Base-by-base conservation (phyloP, 352 stramenopile species). In the Peronosclerospora sorghi region DNA sequence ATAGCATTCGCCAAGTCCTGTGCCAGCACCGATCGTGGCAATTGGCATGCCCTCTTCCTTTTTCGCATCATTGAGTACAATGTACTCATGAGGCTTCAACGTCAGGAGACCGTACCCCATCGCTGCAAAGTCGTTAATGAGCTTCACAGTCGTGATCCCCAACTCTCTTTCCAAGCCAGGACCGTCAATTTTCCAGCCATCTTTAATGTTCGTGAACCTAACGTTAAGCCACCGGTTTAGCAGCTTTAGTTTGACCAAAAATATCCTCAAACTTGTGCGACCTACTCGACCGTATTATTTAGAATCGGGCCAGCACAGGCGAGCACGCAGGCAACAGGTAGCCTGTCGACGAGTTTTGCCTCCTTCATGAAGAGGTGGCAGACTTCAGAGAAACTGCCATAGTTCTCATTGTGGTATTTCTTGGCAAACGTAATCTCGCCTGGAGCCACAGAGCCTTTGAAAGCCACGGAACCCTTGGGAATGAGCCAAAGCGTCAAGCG, bases 91-190 rank as follows among this genome's bases (percentile, higher is more conserved):
- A 28, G 79, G 63, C 61, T 96, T 83, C 18, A 98, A 65, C 43
- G 95, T 98, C 3, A 98, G 67, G 24, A 97, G 75, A 12, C 95
- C 95, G 66, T 98, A 98, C 34, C 95, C 95, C 62, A 97, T 95
- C 20, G 91, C 95, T 0, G 95, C 91, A 68, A 98, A 98, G 65
- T 98, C 95, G 59, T 98, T 98, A 39, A 98, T 95, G 24, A 98
- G 79, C 34, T 83, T 83, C 41, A 96, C 90, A 5, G 63, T 72
- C 27, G 70, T 61, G 53, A 97, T 95, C 35, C 68, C 81, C 35
- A 88, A 61, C 65, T 86, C 73, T n/a, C 58, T 63, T 51, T 88
- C 62, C 17, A 96, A 55, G n/a, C 62, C 51, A 12, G 69, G 63
- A 17, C 86, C 86, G 50, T 94, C 81, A 53, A 96, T 93, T 43